Percentiles rank a stretch among this genome's conserved stretches.
Conservation (phyloP, 352 stramenopile species). For the Pythium pyrilobum region DNA sequence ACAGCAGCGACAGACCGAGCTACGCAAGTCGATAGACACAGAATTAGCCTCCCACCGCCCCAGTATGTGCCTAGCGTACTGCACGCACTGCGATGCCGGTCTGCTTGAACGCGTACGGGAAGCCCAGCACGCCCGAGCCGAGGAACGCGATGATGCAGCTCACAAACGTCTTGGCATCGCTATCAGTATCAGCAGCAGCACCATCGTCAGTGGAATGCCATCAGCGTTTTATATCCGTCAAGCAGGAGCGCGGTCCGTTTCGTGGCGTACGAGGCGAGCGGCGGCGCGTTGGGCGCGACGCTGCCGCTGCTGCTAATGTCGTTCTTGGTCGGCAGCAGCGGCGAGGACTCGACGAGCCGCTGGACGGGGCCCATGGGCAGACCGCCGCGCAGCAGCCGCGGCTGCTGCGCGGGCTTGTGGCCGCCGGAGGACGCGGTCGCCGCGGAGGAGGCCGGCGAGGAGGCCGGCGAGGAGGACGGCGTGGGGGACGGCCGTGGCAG, state of each 20-base stretch:
- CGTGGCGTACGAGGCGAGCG: slow-evolving; percentile 7
- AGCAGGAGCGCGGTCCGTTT: no score
- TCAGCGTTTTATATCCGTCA: no score
- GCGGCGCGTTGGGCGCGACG: background rate
- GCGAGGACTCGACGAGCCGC: background rate
- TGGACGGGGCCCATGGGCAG: background rate
- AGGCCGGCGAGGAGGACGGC: background rate
- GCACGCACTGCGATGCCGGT: slow-evolving; percentile 51
- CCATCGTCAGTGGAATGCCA: background rate
- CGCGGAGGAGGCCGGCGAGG: background rate
- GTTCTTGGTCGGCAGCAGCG: slow-evolving; percentile 1
- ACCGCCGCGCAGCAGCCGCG: slow-evolving; percentile 1
- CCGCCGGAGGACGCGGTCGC: background rate
- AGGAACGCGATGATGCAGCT: slow-evolving; percentile 68
- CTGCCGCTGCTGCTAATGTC: no score
- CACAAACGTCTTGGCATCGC: slow-evolving; percentile 25
- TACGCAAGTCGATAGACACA: background rate
- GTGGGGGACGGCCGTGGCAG: background rate
- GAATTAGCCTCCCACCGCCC: background rate
- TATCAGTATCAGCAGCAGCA: background rate
- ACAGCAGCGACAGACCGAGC: slow-evolving; percentile 16
- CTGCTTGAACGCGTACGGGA: slow-evolving; percentile 75
- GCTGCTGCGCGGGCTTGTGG: background rate
- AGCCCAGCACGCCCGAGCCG: slow-evolving; percentile 62
- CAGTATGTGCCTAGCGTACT: background rate